Base-by-base conservation (phyloP, 306 rosid genomes). In the Medicago ruthenica region DNA sequence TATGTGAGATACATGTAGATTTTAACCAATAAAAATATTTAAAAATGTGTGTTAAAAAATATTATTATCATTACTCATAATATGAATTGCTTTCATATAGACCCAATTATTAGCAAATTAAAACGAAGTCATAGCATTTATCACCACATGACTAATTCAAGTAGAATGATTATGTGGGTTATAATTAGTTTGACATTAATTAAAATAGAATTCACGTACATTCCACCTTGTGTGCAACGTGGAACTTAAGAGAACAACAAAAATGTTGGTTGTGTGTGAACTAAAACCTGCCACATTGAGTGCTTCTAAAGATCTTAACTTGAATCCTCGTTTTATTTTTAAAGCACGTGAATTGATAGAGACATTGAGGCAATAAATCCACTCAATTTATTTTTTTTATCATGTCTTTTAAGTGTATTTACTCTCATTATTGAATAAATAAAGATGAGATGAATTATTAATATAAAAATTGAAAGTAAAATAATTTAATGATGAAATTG, bases 221-320 rank as follows among this genome's bases (percentile, higher is more conserved):
- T 15, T 40, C 21, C 36, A 61, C 77, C 67, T 66, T 15, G 20
- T 22, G 39, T 71, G 58, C 22, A 63, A 79, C 73, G 72, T 71
- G 73, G 50, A 51, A 37, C 82, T 62, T 48, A 71, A 63, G 18
- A 20, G 57, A 78, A 60, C 50, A 60, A 45, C 42, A 70, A 48
- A 47, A 34, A 15, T 15, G 20, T 37, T 63, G 73, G 61, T 10
- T 39, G 5, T 8, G 66, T 78, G 66, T 70, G 57, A 47, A 70
- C 55, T 21, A 36, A 47, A 78, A 9, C 17, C 24, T 24, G 60
- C 54, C 63, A 55, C 61, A 37, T 55, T 41, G 42, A 45, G 42
- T 48, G 71, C 65, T 79, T 79, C 40, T 50, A 41, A 71, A 61
- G 44, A 70, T 47, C 55, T 47, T 36, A 9, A 50, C 31, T 58